Conservation (phyloP, 352 stramenopile genomes). For the Pythium rishiriense region DNA sequence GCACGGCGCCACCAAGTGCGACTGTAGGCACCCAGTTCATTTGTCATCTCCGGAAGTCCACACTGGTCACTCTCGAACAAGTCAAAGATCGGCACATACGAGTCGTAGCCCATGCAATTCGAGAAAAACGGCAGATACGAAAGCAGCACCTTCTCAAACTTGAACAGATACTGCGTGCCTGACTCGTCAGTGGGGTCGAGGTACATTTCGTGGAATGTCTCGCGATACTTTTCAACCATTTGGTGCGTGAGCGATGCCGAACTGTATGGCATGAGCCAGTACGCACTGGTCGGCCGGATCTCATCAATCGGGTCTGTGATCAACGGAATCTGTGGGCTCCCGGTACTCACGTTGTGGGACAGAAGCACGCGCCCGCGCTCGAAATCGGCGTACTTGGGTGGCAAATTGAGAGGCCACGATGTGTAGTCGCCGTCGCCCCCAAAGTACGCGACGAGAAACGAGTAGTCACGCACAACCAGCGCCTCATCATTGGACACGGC, state of each 20-base stretch:
- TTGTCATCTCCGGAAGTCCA: constrained; percentile 80
- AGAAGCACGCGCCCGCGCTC: constrained; percentile 93
- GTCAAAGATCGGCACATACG: constrained; percentile 92
- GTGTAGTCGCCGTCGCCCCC: constrained; percentile 58
- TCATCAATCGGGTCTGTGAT: constrained; percentile 73
- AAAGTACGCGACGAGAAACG: constrained; percentile 90
- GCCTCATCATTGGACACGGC: constrained; percentile 86
- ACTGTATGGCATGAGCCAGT: constrained; percentile 72
- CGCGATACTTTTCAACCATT: constrained; percentile 92
- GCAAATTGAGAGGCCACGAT: constrained; percentile 92
- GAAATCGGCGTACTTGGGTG: constrained; percentile 91
- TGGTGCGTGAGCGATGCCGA: constrained; percentile 80
- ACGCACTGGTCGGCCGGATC: constrained; percentile 52
- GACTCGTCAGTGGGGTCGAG: constrained; percentile 46
- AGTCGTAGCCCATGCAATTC: constrained; percentile 96
- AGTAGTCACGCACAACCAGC: constrained; percentile 82
- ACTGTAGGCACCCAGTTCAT: constrained; percentile 58
- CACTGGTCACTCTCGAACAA: constrained; percentile 93
- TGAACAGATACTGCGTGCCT: constrained; percentile 58
- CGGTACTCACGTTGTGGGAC: constrained; percentile 90
- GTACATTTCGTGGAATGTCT: constrained; percentile 95
- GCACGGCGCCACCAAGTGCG: constrained; percentile 69
- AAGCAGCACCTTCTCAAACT: constrained; percentile 84
- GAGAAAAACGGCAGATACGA: constrained; percentile 97
- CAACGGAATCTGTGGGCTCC: constrained; percentile 65